A percentile compares a stretch with the other conserved stretches of the same genome.
Evolutionary conservation across 768 basidiomycete genomes (phyloP).

Genomic region (Boletus reticuloceps): DNA sequence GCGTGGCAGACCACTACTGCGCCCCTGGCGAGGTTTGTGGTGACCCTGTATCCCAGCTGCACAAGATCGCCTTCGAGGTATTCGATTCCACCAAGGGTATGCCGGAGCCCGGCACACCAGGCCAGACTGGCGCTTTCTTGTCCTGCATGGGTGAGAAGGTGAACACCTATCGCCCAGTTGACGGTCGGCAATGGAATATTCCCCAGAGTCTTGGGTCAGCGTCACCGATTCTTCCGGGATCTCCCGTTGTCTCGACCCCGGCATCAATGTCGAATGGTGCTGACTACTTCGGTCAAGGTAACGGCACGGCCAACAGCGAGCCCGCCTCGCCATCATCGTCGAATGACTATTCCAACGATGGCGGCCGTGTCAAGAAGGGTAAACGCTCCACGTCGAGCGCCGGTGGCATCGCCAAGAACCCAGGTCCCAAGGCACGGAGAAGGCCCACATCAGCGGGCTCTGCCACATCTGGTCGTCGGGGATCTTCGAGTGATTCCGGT

Average conservation of each 20-base stretch:
- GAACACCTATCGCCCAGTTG: constrained; percentile 83
- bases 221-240: constrained; percentile 63
- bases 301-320: constrained; percentile 53
- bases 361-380: constrained; percentile 77
- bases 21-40: constrained; percentile 84
- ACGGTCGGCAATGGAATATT: constrained; percentile 76
- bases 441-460: constrained; percentile 78
- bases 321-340: constrained; percentile 62
- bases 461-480: constrained; percentile 62
- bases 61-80: constrained; percentile 94
- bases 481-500: constrained; percentile 62
- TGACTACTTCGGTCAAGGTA: constrained; percentile 61
- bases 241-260: constrained; percentile 66
- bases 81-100: constrained; percentile 67
- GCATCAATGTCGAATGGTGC: constrained; percentile 47
- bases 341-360: constrained; percentile 77
- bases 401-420: constrained; percentile 37
- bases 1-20: constrained; percentile 81
- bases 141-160: constrained; percentile 94
- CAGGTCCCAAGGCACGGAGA: constrained; percentile 50
- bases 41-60: constrained; percentile 92
- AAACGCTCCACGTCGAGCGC: constrained; percentile 78
- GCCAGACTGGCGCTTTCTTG: constrained; percentile 76
- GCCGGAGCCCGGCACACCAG: constrained; percentile 77
- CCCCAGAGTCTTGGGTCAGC: constrained; percentile 41